These are phyloP conservation scores for Flaveria floridana DNA, from an alignment of 140 eudicot genomes.

Conservation along the genomic window DNA sequence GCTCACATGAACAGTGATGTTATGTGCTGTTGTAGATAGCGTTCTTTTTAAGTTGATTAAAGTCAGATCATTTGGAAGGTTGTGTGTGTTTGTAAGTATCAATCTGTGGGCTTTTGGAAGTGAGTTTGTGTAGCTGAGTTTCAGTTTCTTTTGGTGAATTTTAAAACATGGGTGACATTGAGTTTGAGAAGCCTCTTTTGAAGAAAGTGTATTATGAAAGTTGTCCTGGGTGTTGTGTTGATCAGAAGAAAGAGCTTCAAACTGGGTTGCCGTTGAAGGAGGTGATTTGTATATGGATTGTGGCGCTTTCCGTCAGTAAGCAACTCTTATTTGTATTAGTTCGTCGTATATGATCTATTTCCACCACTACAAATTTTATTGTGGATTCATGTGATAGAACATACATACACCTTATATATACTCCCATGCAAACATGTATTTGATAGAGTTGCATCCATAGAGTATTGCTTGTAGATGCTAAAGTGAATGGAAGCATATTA, in stretches of 20 bases:
- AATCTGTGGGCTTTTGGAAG: slow-evolving; percentile 9
- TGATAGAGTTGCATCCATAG: too few species aligned
- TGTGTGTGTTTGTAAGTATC: background rate
- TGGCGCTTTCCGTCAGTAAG: slow-evolving; percentile 55
- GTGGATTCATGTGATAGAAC: too few species aligned
- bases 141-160: background rate
- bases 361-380: too few species aligned
- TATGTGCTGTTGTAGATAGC: background rate
- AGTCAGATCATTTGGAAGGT: background rate
- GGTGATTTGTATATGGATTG: slow-evolving; percentile 55
- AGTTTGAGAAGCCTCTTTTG: slow-evolving; percentile 41
- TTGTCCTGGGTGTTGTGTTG: slow-evolving; percentile 80
- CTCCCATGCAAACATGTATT: too few species aligned
- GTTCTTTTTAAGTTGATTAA: background rate
- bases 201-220: slow-evolving; percentile 41
- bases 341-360: background rate
- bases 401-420: too few species aligned
- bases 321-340: background rate
- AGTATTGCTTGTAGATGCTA: too few species aligned
- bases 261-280: slow-evolving; percentile 58
- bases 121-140: slow-evolving; percentile 1
- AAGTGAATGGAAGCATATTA: too few species aligned
- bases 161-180: slow-evolving; percentile 31
- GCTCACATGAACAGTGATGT: background rate
- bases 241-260: slow-evolving; percentile 42